Conservation (phyloP, 345 rosid genomes). For the Gossypium bickii region DNA sequence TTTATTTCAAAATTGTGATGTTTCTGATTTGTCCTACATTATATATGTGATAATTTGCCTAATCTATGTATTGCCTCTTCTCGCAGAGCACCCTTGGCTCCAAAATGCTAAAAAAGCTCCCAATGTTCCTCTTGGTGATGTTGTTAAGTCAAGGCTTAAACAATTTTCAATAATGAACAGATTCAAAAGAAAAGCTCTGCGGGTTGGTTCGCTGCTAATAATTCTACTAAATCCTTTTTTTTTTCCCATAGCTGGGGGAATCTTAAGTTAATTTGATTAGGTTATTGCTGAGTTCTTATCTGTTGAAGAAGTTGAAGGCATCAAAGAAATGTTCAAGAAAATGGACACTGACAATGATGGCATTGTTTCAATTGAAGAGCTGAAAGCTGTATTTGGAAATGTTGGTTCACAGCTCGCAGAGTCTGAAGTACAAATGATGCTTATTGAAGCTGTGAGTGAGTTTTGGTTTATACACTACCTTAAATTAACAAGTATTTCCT, state of each 20-base stretch:
- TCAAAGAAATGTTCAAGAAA: constrained; percentile 89
- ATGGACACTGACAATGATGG: constrained; percentile 93
- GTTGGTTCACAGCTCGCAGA: constrained; percentile 84
- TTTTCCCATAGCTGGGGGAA: neutral
- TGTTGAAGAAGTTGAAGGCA: constrained; percentile 80
- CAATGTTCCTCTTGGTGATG: constrained; percentile 96
- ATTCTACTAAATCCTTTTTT: neutral
- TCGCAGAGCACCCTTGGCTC: constrained; percentile 95
- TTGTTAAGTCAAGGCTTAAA: constrained; percentile 90
- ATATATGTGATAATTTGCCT: constrained; percentile 10
- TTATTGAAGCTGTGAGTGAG: constrained; percentile 86
- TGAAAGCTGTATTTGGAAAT: constrained; percentile 78
- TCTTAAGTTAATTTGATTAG: constrained; percentile 31
- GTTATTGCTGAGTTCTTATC: constrained; percentile 98
- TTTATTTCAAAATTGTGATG: neutral
- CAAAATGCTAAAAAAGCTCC: constrained; percentile 97
- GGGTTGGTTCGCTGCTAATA: constrained; percentile 53
- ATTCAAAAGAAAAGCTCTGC: constrained; percentile 98
- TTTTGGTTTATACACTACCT: constrained; percentile 9
- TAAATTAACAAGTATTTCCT: neutral
- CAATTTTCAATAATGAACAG: constrained; percentile 99
- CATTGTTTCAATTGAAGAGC: constrained; percentile 75
- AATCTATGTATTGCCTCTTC: constrained; percentile 16
- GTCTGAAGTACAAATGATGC: constrained; percentile 81
- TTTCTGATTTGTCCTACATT: neutral